phyloP scores from a whole-genome alignment of 2,329 filamentous ascomycete genomes.

The Phialocephala sp. region DNA sequence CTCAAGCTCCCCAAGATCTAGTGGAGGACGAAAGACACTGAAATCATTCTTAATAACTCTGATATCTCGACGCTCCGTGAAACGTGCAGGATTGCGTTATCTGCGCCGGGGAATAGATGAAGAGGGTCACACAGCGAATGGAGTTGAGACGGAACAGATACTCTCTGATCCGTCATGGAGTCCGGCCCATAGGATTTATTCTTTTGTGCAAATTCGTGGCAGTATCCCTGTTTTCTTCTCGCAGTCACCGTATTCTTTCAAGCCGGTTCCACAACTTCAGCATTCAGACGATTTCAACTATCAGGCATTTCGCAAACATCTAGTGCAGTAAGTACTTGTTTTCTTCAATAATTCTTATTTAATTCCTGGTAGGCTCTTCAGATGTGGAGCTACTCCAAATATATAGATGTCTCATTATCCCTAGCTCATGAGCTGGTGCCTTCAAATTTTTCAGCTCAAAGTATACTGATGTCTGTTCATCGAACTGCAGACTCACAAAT shows the following conservation, averaged over 20 bases:
- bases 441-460: not conserved
- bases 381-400: not conserved
- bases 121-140: conserved; percentile 85
- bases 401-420: not conserved
- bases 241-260: conserved; percentile 91
- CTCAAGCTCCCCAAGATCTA: conserved; percentile 26
- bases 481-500: conserved; percentile 52
- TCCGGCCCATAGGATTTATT: conserved; percentile 68
- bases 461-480: not conserved
- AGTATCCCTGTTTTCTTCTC: conserved; percentile 96
- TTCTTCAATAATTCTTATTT: not conserved
- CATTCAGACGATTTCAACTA: conserved; percentile 83
- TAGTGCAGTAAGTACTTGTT: conserved; percentile 54
- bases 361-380: not conserved
- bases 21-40: conserved; percentile 24
- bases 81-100: conserved; percentile 88
- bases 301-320: conserved; percentile 79
- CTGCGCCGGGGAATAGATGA: conserved; percentile 90
- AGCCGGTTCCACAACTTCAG: conserved; percentile 81
- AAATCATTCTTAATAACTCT: conserved; percentile 71
- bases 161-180: conserved; percentile 75
- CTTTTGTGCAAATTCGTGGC: conserved; percentile 85
- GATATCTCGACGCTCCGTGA: conserved; percentile 86
- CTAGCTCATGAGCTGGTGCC: not conserved
- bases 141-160: conserved; percentile 94